Base-by-base conservation (phyloP, 352 stramenopile genomes). In the Pythium dissimile region DNA sequence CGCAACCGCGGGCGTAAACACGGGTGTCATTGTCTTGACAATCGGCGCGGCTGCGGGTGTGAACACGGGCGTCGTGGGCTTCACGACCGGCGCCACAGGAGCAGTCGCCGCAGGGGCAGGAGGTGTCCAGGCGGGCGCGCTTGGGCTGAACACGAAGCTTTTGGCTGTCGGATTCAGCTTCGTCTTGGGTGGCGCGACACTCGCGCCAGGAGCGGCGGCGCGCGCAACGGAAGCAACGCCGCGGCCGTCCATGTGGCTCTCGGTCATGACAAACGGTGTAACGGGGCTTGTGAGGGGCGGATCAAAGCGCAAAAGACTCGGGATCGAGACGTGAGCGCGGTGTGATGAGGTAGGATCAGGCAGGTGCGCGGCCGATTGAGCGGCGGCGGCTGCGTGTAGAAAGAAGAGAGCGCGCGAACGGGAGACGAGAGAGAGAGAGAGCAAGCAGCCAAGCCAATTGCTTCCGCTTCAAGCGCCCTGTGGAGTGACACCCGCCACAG, bases 141-240 rank as follows among this genome's bases (percentile, higher is more conserved):
- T 47, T n/a, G 65, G 56, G 66, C 77, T 86, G 47, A 89, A 83
- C 10, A 90, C 77, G 48, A 90, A 90, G 43, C 62, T 72, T 59
- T 84, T 86, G 39, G 77, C 80, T 6, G 69, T 69, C 23, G 80
- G 67, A 42, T 80, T 77, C 32, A 88, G 68, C 70, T 85, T 88
- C 44, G 80, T 52, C 20, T 49, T 57, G 34, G 59, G 20, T 27
- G 50, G 32, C 28, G 46, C 34, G 30, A 23, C 47, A 31, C 28
- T 20, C 28, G 47, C 49, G 23, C 7, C 31, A 20, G n/a, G 7
- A 3, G 44, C 28, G 2, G 24, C 34, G 16, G 48, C 35, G 18
- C 35, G 26, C 47, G 31, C 21, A n/a, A 39, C 42, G 23, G 47
- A 39, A 21, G 58, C 24, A 37, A 62, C 20, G 28, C 42, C 54